Percentiles rank a stretch among this genome's conserved stretches.
phyloP scores from a whole-genome alignment of 2,329 filamentous ascomycete genomes.

The Berkeleyomyces basicola region DNA sequence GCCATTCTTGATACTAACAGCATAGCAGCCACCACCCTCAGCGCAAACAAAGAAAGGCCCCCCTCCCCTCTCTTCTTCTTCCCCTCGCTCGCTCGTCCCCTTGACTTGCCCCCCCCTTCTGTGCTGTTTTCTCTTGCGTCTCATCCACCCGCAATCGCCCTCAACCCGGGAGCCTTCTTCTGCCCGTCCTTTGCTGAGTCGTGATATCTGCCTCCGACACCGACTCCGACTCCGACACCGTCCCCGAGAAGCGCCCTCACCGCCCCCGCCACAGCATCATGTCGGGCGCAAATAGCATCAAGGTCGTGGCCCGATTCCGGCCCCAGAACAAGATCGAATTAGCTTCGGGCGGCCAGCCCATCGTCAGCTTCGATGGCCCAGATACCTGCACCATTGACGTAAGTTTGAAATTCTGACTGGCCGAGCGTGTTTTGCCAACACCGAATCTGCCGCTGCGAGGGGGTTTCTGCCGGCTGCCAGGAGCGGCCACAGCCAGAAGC shows the following conservation, averaged over 20 bases:
- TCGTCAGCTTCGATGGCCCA: constrained; percentile 74
- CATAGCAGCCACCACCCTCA: not conserved
- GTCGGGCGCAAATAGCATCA: constrained; percentile 47
- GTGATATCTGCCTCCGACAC: not conserved
- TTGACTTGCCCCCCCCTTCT: not conserved
- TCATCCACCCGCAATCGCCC: not conserved
- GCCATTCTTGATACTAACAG: not conserved
- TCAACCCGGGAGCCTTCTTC: not conserved
- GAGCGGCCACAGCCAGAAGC: not conserved
- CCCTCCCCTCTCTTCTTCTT: constrained; percentile 2
- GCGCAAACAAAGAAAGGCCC: constrained; percentile 2
- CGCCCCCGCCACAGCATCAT: constrained; percentile 24
- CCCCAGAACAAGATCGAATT: constrained; percentile 93
- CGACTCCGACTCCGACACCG: not conserved
- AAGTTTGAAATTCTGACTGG: constrained; percentile 24
- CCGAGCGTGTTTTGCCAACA: not conserved
- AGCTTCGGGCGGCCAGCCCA: constrained; percentile 75
- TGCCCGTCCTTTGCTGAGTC: not conserved
- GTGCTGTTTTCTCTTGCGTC: not conserved
- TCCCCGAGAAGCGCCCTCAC: not conserved
- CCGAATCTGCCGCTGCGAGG: not conserved
- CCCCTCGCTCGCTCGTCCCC: not conserved
- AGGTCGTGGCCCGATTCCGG: constrained; percentile 93
- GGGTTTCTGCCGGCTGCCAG: not conserved
- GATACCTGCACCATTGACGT: constrained; percentile 81